These are phyloP conservation scores for Noccaea caerulescens DNA, from an alignment of 345 rosid genomes.

Conservation along the genomic window DNA sequence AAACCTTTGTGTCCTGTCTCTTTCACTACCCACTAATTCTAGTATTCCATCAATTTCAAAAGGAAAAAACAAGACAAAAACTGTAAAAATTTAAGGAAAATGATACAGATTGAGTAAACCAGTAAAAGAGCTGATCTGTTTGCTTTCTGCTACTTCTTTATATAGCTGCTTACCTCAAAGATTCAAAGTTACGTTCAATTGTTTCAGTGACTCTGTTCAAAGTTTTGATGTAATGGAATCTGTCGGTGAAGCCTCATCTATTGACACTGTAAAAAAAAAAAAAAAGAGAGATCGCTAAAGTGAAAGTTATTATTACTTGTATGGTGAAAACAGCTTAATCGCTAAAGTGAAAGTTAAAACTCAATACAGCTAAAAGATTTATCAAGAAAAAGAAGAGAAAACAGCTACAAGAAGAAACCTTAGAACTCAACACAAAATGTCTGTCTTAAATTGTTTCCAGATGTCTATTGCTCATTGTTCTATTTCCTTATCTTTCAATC, in stretches of 20 bases:
- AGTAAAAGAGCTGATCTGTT: constrained; percentile 17
- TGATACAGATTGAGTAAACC: constrained; percentile 10
- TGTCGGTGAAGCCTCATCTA: constrained; percentile 18
- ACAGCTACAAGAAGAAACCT: background rate
- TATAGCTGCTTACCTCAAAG: constrained; percentile 11
- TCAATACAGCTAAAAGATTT: too few species aligned
- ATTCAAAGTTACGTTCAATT: constrained; percentile 30
- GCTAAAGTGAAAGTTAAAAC: too few species aligned
- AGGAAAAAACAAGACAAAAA: background rate
- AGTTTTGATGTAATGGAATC: constrained; percentile 3
- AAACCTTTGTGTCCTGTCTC: constrained; percentile 44
- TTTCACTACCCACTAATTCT: constrained; percentile 42
- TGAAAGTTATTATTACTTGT: background rate
- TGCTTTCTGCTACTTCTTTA: constrained; percentile 8
- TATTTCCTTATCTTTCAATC: constrained; percentile 26
- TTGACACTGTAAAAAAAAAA: background rate
- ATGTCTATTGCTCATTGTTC: constrained; percentile 9
- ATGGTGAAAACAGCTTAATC: constrained; percentile 15
- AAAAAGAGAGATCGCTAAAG: background rate
- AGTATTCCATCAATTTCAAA: constrained; percentile 10
- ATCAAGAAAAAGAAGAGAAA: too few species aligned
- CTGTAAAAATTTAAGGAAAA: constrained; percentile 12
- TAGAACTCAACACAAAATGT: constrained; percentile 12
- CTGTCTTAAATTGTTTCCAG: constrained; percentile 12
- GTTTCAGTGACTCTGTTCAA: constrained; percentile 26